A percentile compares a stretch with the other conserved stretches of the same genome.
These are phyloP conservation scores for Paramarasmius palmivorus DNA, from an alignment of 1,284 basidiomycete species.

Conservation along the genomic window DNA sequence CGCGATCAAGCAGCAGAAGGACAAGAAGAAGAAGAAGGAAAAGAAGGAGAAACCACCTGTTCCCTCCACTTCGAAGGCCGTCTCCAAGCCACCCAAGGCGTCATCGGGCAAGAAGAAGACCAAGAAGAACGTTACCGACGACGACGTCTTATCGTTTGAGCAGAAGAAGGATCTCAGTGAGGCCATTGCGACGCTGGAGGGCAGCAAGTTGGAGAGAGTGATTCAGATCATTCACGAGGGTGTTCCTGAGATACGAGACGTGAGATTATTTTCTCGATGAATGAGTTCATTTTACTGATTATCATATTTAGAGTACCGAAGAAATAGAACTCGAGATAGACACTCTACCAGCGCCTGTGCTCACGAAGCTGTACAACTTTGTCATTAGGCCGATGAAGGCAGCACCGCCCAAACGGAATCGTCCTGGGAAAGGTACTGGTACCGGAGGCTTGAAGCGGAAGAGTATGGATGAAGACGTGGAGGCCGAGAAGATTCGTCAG, in stretches of 20 bases:
- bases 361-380: constrained; percentile 92
- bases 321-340: constrained; percentile 98
- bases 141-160: constrained; percentile 84
- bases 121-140: constrained; percentile 54
- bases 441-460: constrained; percentile 88
- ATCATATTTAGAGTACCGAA: constrained; percentile 74
- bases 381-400: constrained; percentile 77
- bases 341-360: constrained; percentile 77
- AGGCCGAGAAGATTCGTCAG: constrained; percentile 86
- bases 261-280: constrained; percentile 47
- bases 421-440: constrained; percentile 74
- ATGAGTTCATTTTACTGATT: constrained; percentile 13
- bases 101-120: constrained; percentile 51
- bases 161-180: constrained; percentile 97
- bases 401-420: constrained; percentile 60
- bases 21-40: constrained; percentile 54
- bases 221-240: constrained; percentile 92
- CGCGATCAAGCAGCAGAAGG: constrained; percentile 66
- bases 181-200: constrained; percentile 83
- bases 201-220: constrained; percentile 77
- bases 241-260: constrained; percentile 85
- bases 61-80: constrained; percentile 63
- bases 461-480: constrained; percentile 89
- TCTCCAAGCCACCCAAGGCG: constrained; percentile 47
- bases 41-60: constrained; percentile 44